These are phyloP conservation scores for Hysterangium stoloniferum DNA, from an alignment of 768 basidiomycete genomes.

Conservation along the genomic window DNA sequence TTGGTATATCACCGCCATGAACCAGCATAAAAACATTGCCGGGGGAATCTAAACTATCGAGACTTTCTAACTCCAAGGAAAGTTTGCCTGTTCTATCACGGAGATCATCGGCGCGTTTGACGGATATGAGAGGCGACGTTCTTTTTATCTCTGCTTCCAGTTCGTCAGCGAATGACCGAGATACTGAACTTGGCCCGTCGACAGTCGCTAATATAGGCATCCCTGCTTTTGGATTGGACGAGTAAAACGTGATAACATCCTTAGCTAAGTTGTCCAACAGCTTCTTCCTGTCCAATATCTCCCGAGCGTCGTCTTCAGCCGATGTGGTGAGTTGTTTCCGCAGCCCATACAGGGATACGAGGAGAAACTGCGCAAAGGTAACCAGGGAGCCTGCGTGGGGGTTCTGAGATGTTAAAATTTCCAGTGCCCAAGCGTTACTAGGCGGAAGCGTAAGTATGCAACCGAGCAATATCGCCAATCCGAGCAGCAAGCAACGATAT, in stretches of 20 bases:
- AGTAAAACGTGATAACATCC: background rate
- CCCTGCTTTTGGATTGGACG: background rate
- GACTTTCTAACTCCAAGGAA: background rate
- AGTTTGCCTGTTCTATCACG: too few relatives aligned
- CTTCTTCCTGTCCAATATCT: too few relatives aligned
- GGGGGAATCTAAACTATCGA: background rate
- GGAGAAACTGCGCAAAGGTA: conserved; percentile 79
- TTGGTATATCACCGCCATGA: background rate
- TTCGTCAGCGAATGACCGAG: background rate
- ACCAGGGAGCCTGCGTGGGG: conserved; percentile 74
- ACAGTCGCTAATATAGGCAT: background rate
- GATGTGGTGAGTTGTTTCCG: conserved; percentile 45
- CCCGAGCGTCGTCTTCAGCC: conserved; percentile 7
- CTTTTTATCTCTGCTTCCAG: background rate
- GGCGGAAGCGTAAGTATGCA: conserved; percentile 1
- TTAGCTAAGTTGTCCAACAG: background rate
- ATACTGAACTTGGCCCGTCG: background rate
- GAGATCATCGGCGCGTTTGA: conserved; percentile 7
- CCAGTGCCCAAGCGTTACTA: conserved; percentile 74
- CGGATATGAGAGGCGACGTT: conserved; percentile 14
- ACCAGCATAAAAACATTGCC: background rate
- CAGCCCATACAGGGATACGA: conserved; percentile 69
- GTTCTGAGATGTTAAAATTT: conserved; percentile 60
- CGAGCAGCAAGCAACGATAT: too few relatives aligned
- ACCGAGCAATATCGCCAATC: background rate